Evolutionary conservation across 2,329 filamentous ascomycete genomes (phyloP).

Genomic region (Parastagonospora avenae): DNA sequence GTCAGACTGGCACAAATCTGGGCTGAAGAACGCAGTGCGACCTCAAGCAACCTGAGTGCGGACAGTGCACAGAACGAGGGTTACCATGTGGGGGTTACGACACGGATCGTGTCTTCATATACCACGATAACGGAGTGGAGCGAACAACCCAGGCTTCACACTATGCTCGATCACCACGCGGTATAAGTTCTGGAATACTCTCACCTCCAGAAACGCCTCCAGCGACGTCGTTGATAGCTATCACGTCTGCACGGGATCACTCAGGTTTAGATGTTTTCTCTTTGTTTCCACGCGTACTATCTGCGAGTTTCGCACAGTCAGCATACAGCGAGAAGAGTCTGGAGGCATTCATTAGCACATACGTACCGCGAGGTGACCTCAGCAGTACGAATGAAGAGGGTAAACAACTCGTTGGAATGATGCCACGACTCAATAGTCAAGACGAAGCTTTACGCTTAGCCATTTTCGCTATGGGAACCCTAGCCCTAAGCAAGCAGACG

Average conservation of each 20-base stretch:
- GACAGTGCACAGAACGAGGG: constrained; percentile 64
- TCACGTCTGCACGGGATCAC: not conserved
- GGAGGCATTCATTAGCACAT: constrained; percentile 28
- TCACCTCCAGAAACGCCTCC: no score
- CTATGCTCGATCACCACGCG: no score
- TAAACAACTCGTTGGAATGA: constrained; percentile 17
- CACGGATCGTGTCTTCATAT: constrained; percentile 66
- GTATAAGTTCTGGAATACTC: no score
- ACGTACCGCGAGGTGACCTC: constrained; percentile 15
- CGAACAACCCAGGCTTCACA: not conserved
- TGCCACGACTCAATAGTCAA: constrained; percentile 23
- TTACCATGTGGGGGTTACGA: constrained; percentile 68
- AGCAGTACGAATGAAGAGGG: constrained; percentile 9
- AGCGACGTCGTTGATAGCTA: no score
- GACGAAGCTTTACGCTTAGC: constrained; percentile 32
- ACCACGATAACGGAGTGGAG: constrained; percentile 11
- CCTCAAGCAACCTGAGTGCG: constrained; percentile 64
- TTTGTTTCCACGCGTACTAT: constrained; percentile 10
- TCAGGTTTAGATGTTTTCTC: not conserved
- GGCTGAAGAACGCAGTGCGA: constrained; percentile 57
- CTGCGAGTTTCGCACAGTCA: constrained; percentile 19
- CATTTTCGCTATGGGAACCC: constrained; percentile 29
- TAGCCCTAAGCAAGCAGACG: constrained; percentile 24
- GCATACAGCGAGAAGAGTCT: constrained; percentile 30
- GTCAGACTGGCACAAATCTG: not conserved